phyloP scores from a whole-genome alignment of 176 grass and related monocot genomes.

The Eremochloa ophiuroides region DNA sequence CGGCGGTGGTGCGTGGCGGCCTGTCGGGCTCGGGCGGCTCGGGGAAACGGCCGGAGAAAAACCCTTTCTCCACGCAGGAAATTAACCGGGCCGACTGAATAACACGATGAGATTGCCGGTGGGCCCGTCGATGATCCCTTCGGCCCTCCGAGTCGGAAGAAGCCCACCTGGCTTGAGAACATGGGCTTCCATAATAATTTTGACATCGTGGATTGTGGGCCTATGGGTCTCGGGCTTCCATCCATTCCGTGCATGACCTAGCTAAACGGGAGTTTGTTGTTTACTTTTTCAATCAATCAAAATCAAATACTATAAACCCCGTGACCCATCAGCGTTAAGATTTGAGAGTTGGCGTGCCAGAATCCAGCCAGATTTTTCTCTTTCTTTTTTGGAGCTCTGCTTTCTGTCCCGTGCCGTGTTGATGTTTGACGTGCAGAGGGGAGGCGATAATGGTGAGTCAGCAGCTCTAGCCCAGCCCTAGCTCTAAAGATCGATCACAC shows the following conservation, averaged over 20 bases:
- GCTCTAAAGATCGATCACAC: too few species aligned
- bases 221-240: not conserved
- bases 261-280: not conserved
- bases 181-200: not conserved
- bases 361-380: not conserved
- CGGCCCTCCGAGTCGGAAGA: not conserved
- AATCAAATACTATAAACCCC: too few species aligned
- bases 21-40: too few species aligned
- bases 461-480: not conserved
- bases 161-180: not conserved
- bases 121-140: not conserved
- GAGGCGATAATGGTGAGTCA: not conserved
- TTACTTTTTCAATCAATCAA: too few species aligned
- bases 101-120: not conserved
- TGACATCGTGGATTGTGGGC: too few species aligned
- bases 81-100: too few species aligned
- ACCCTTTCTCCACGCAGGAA: not conserved
- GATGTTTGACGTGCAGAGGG: not conserved
- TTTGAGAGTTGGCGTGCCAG: not conserved
- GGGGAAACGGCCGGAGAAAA: constrained; percentile 6
- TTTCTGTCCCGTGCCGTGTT: too few species aligned
- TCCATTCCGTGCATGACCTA: not conserved
- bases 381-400: too few species aligned
- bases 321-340: too few species aligned
- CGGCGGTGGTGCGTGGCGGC: constrained; percentile 12